Conservation (phyloP, 768 basidiomycete species). For the Chalciporus chontae region DNA sequence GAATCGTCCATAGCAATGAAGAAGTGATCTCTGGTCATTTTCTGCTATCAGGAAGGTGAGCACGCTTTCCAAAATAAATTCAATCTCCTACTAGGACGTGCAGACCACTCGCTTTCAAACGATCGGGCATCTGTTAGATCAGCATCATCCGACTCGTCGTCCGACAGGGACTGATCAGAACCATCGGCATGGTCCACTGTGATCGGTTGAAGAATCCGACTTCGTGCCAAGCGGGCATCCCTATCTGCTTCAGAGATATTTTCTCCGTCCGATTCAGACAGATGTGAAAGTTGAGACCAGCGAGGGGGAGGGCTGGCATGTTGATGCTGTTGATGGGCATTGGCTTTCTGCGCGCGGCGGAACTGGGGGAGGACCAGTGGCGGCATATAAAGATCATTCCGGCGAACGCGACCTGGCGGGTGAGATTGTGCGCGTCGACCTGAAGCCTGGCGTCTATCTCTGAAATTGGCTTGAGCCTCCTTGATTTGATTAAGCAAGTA, state of each 20-base stretch:
- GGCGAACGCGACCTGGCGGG: slow-evolving; percentile 28
- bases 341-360: background rate
- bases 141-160: slow-evolving; percentile 78
- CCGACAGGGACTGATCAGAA: slow-evolving; percentile 51
- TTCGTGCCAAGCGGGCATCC: slow-evolving; percentile 71
- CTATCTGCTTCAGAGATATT: slow-evolving; percentile 61
- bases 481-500: slow-evolving; percentile 43
- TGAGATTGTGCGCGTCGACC: slow-evolving; percentile 3
- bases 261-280: slow-evolving; percentile 66
- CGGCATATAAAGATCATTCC: slow-evolving; percentile 51
- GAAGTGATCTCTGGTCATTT: slow-evolving; percentile 19
- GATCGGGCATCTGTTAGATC: slow-evolving; percentile 54
- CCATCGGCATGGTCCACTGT: slow-evolving; percentile 27
- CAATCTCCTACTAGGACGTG: slow-evolving; percentile 30
- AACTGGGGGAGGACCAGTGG: slow-evolving; percentile 33
- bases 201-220: slow-evolving; percentile 44
- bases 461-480: slow-evolving; percentile 12
- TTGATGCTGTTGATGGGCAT: slow-evolving; percentile 7
- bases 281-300: slow-evolving; percentile 24
- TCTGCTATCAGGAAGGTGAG: slow-evolving; percentile 22
- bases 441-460: background rate
- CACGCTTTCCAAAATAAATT: background rate
- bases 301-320: slow-evolving; percentile 7
- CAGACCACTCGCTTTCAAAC: slow-evolving; percentile 39
- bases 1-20: slow-evolving; percentile 47